Base-by-base conservation (phyloP, 2,329 filamentous ascomycete genomes). In the Parastagonospora avenae region DNA sequence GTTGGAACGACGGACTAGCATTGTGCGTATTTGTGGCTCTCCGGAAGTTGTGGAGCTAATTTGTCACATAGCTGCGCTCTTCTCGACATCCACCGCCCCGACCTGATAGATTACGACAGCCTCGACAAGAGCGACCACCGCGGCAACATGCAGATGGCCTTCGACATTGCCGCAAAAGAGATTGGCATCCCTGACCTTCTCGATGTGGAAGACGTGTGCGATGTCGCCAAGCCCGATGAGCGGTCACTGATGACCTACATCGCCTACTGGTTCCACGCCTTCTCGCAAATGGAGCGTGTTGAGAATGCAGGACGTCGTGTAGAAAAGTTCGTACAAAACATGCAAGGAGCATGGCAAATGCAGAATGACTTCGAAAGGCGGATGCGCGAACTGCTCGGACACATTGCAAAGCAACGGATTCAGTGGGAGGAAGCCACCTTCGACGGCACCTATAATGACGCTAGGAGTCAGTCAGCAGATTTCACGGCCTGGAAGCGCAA, bases 331-430 rank as follows among this genome's bases (percentile, higher is more conserved):
- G 90, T 99, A 64, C 91, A 91, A 71, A 97, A 94, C 74, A 97
- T 99, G 94, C 92, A 97, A 71, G 94, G 94, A 16, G 93, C 94
- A 8, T 99, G 94, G 94, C 93, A 97, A 76, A 99, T 99, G 94
- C 92, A 99, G 76, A 96, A 91, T 70, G 90, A 89, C 28, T 99
- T 93, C 71, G 94, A 99, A 79, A 84, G 89, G 67, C 85, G 94
- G 54, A 96, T 97, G 90, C 85, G 85, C 50, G 90, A 87, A 60
- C 81, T 99, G 35, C 79, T 97, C 57, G 82, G 85, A 61, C 82
- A 86, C 57, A 91, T 97, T 63, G 80, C 82, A 24, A 82, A 82
- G 57, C 92, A 96, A 74, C 82, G 87, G 42, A 81, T 88, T 47
- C 74, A 81, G 51, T 99, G 94, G 94, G 83, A 88, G 60, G 83